These are phyloP conservation scores for Trypanosoma cruzi DNA, from an alignment of 208 protist species.

Conservation along the genomic window DNA sequence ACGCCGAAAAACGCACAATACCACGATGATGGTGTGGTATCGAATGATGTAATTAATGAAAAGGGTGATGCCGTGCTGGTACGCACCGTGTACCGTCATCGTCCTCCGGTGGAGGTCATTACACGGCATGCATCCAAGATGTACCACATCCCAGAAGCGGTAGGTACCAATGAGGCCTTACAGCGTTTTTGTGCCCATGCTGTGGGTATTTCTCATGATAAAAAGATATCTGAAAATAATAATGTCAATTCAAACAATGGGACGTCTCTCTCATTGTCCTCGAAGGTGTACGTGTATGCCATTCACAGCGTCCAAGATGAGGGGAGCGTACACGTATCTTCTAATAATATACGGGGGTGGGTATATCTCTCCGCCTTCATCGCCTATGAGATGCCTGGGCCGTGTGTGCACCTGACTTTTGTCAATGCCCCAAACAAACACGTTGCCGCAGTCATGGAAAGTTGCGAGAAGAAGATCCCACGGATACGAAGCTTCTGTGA, in stretches of 20 bases:
- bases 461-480: slow-evolving; percentile 12
- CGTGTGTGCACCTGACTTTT: slow-evolving; percentile 17
- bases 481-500: slow-evolving; percentile 27
- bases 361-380: slow-evolving; percentile 36
- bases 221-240: neutral
- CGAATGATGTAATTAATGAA: slow-evolving; percentile 21
- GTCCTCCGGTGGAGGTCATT: slow-evolving; percentile 26
- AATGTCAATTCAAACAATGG: neutral
- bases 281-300: slow-evolving; percentile 20
- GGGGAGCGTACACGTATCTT: neutral
- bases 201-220: neutral
- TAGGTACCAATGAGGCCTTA: slow-evolving; percentile 12
- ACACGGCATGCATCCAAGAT: slow-evolving; percentile 11
- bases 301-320: slow-evolving; percentile 20
- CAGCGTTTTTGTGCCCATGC: slow-evolving; percentile 2
- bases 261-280: neutral
- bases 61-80: slow-evolving; percentile 1
- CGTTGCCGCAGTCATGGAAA: neutral
- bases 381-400: slow-evolving; percentile 28
- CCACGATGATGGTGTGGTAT: slow-evolving; percentile 20
- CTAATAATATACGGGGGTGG: slow-evolving; percentile 15
- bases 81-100: slow-evolving; percentile 22
- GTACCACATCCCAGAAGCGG: slow-evolving; percentile 2
- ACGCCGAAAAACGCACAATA: slow-evolving; percentile 25
- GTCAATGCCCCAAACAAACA: slow-evolving; percentile 10